Evolutionary conservation across 352 stramenopile genomes (phyloP).

Genomic region (Phytophthora pluvialis): DNA sequence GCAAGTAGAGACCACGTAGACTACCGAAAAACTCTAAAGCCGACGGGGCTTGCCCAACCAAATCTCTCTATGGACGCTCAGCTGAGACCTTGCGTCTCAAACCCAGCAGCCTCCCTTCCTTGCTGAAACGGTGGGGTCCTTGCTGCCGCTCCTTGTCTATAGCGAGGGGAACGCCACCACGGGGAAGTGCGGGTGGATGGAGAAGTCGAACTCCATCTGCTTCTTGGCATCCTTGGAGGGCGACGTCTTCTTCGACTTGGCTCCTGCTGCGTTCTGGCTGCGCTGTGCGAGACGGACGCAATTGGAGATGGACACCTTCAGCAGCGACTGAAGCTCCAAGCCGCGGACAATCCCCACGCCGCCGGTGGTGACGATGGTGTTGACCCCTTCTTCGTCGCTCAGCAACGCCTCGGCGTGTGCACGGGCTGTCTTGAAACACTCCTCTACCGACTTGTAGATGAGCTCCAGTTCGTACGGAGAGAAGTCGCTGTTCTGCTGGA

Average conservation of each 20-base stretch:
- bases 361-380: constrained; percentile 14
- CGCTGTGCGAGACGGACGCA: constrained; percentile 62
- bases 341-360: constrained; percentile 35
- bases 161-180: constrained; percentile 50
- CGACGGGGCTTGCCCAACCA: background rate
- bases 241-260: constrained; percentile 39
- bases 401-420: constrained; percentile 61
- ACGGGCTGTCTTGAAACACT: constrained; percentile 83
- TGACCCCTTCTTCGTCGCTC: constrained; percentile 41
- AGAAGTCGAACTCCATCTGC: constrained; percentile 62
- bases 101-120: no score
- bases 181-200: constrained; percentile 73
- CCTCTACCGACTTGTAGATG: constrained; percentile 85
- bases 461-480: constrained; percentile 70
- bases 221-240: constrained; percentile 11
- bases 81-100: background rate
- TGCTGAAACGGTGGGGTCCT: no score
- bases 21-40: constrained; percentile 27
- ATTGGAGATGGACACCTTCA: constrained; percentile 73
- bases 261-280: constrained; percentile 38
- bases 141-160: constrained; percentile 15
- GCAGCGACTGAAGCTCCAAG: constrained; percentile 59
- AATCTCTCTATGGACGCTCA: constrained; percentile 18
- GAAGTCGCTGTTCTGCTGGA: constrained; percentile 82
- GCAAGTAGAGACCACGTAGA: constrained; percentile 29